Base-by-base conservation (phyloP, 2,329 filamentous ascomycete species). In the Claviceps pusilla region DNA sequence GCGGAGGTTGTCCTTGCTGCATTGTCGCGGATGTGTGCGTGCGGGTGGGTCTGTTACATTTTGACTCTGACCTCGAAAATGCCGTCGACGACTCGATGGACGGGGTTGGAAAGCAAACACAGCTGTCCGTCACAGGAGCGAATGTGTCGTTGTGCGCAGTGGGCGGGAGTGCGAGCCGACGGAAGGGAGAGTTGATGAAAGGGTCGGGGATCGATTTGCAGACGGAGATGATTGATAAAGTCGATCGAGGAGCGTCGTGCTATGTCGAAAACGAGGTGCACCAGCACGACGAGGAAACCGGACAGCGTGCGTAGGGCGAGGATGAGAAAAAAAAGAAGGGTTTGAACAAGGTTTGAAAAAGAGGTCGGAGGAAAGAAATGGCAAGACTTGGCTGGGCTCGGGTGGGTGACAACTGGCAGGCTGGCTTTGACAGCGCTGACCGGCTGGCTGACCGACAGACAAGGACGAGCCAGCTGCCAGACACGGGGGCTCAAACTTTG, bases 21-120 rank as follows among this genome's bases (percentile, higher is more conserved):
- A 78, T 78, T 63, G 64, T 71, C 58, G 61, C 63, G 59, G 60
- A 62, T 61, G 57, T 37, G 35, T 37, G 35, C 35, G 31, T 46
- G 57, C 41, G 14, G 52, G 55, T 54, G 57, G 56, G 57, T 63
- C 62, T 65, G 68, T 73, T 66, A 73, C 73, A 74, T 75, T 65
- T 71, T 74, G 66, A 63, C 62, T 54, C 52, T 41, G n/a, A 28
- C 29, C 19, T 19, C 19, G 1, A 19, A 19, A 19, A 19, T 19
- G 19, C 19, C 19, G 19, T 19, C n/a, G 46, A 37, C 39, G 7
- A 43, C 3, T 50, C 51, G 33, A 2, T 50, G 48, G 42, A 54
- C 37, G 54, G 35, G 54, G 35, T 29, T 29, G 33, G 19, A 19
- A 39, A 43, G 33, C 42, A 48, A 52, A 29, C 37, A 37, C 7